Conservation (phyloP, 2,329 filamentous ascomycete genomes). For the Sporothrix humicola region DNA sequence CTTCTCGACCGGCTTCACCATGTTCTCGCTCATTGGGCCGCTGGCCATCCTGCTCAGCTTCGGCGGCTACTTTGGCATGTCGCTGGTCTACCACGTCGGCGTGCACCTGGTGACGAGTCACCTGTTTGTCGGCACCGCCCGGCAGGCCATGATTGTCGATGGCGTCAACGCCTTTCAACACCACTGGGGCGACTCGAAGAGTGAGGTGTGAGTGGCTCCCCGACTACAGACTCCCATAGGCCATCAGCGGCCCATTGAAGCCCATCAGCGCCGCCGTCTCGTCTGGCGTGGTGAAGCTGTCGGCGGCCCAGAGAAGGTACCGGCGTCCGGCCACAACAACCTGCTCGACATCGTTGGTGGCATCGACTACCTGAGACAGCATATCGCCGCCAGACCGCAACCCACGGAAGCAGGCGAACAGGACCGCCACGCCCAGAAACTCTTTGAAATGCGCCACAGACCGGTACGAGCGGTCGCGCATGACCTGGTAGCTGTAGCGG, state of each 20-base stretch:
- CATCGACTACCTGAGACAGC: slow-evolving; percentile 36
- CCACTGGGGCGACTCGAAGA: slow-evolving; percentile 35
- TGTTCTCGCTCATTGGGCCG: slow-evolving; percentile 55
- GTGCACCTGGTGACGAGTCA: slow-evolving; percentile 36
- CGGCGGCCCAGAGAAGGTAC: slow-evolving; percentile 37
- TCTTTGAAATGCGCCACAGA: slow-evolving; percentile 40
- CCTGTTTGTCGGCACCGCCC: slow-evolving; percentile 8
- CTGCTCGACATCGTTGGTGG: slow-evolving; percentile 40
- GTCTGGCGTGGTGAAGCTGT: slow-evolving; percentile 19
- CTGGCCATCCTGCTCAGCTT: slow-evolving; percentile 40
- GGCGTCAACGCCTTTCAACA: slow-evolving; percentile 27
- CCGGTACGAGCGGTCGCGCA: slow-evolving; percentile 37
- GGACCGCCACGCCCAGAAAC: slow-evolving; percentile 38
- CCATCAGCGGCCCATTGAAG: slow-evolving; percentile 16
- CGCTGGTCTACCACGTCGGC: slow-evolving; percentile 35
- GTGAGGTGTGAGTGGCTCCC: slow-evolving; percentile 31
- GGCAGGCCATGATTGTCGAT: slow-evolving; percentile 21
- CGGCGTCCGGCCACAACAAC: slow-evolving; percentile 38
- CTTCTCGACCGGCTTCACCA: slow-evolving; percentile 54
- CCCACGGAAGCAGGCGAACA: slow-evolving; percentile 38
- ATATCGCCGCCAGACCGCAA: slow-evolving; percentile 29
- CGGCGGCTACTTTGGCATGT: slow-evolving; percentile 36
- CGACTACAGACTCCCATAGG: neutral
- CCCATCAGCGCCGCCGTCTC: slow-evolving; percentile 13
- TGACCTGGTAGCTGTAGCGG: slow-evolving; percentile 34